Percentiles rank a stretch among this genome's conserved stretches.
Conservation (phyloP, 75 land plant species). For the Selaginella tamariscina region DNA sequence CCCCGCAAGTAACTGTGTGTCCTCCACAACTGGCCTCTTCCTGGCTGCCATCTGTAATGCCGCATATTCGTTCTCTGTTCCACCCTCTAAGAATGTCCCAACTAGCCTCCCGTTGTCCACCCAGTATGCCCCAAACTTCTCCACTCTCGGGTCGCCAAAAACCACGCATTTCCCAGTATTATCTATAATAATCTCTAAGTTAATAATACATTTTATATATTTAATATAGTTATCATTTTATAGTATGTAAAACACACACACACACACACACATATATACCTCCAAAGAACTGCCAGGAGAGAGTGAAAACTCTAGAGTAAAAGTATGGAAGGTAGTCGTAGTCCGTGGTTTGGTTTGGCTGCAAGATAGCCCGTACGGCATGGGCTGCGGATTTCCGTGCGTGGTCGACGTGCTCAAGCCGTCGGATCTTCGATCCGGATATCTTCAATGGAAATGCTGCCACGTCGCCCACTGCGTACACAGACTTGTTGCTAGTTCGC, state of each 20-base stretch:
- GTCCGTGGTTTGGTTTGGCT: slow-evolving; percentile 36
- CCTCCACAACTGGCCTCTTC: slow-evolving; percentile 37
- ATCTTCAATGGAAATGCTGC: slow-evolving; percentile 76
- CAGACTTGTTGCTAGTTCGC: slow-evolving; percentile 64
- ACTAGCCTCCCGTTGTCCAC: slow-evolving; percentile 52
- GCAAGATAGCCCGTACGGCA: slow-evolving; percentile 70
- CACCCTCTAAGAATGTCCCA: slow-evolving; percentile 84
- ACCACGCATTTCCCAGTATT: slow-evolving; percentile 60
- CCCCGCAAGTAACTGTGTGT: slow-evolving; percentile 36
- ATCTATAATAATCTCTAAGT: too few species aligned
- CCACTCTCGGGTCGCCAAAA: slow-evolving; percentile 43
- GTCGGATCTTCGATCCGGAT: slow-evolving; percentile 40
- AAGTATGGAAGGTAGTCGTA: slow-evolving; percentile 81
- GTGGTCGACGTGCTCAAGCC: slow-evolving; percentile 88
- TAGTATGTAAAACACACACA: too few species aligned
- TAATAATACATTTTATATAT: too few species aligned
- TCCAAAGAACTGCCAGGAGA: slow-evolving; percentile 95
- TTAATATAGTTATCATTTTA: too few species aligned
- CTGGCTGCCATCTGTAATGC: slow-evolving; percentile 52
- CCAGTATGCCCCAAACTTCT: slow-evolving; percentile 86
- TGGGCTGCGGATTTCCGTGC: slow-evolving; percentile 76
- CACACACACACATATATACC: too few species aligned
- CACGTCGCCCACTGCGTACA: slow-evolving; percentile 89
- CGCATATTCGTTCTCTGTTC: slow-evolving; percentile 63
- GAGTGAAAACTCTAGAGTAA: slow-evolving; percentile 72